A percentile compares a stretch with the other conserved stretches of the same genome.
Conservation (phyloP, 1,139 yeast genomes). For the Martiniozyma asiatica region DNA sequence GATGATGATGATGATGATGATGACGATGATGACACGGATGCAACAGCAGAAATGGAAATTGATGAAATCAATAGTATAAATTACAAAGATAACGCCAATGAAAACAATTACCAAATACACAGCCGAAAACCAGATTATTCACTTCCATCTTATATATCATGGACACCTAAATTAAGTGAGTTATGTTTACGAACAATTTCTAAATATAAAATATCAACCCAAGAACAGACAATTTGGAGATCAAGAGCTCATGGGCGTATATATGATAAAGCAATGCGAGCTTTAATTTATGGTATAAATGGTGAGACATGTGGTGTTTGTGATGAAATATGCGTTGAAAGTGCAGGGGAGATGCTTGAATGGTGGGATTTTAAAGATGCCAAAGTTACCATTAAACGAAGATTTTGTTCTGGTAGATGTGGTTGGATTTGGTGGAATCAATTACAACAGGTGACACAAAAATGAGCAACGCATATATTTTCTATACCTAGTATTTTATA, state of each 20-base stretch:
- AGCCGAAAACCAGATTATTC: not conserved
- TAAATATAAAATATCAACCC: constrained; percentile 30
- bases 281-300: constrained; percentile 32
- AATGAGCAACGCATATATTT: not conserved
- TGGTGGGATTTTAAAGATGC: constrained; percentile 48
- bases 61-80: too few relatives aligned
- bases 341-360: constrained; percentile 43
- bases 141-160: constrained; percentile 6
- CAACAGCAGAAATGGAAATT: constrained; percentile 6
- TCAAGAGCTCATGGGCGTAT: constrained; percentile 25
- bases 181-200: constrained; percentile 34
- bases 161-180: constrained; percentile 31
- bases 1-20: constrained; percentile 9
- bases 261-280: constrained; percentile 30
- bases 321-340: constrained; percentile 29
- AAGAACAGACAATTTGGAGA: constrained; percentile 37
- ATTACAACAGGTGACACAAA: constrained; percentile 8
- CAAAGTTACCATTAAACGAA: constrained; percentile 31
- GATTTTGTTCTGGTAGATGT: constrained; percentile 36
- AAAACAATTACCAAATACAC: not conserved
- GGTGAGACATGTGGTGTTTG: constrained; percentile 44
- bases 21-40: constrained; percentile 1
- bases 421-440: constrained; percentile 22
- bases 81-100: constrained; percentile 3
- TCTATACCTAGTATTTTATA: not conserved